phyloP scores from a whole-genome alignment of 805 yeast species.

The Metschnikowia vanudenii region DNA sequence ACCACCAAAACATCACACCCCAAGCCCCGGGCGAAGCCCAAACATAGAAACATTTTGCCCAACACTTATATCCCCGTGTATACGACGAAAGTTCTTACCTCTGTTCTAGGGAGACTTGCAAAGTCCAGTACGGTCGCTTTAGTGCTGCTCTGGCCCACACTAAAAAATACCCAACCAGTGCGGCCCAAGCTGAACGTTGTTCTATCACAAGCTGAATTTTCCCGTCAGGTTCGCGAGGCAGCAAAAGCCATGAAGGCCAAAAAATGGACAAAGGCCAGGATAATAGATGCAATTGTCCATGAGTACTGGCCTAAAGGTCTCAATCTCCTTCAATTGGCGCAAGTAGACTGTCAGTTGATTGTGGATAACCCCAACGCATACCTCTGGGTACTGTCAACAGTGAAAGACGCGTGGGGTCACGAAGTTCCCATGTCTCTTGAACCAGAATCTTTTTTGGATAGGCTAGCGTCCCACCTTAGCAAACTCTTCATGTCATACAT shows the following conservation, averaged over 20 bases:
- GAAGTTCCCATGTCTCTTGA: conserved; percentile 41
- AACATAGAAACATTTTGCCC: conserved; percentile 33
- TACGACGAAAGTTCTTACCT: conserved; percentile 20
- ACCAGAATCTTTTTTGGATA: conserved; percentile 51
- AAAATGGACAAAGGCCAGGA: conserved; percentile 27
- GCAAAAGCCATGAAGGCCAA: conserved; percentile 12
- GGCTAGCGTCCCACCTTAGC: conserved; percentile 47
- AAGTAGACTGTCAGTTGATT: conserved; percentile 63
- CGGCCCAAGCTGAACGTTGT: conserved; percentile 7
- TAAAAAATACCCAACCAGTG: conserved; percentile 25
- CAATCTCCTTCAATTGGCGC: conserved; percentile 65
- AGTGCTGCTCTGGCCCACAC: conserved; percentile 34
- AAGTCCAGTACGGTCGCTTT: conserved; percentile 34
- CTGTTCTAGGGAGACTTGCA: conserved; percentile 30
- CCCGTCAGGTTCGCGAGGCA: conserved; percentile 10
- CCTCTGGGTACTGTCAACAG: conserved; percentile 50
- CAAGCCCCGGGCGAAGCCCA: conserved; percentile 6
- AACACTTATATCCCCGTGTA: conserved; percentile 39
- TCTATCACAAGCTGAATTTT: conserved; percentile 8
- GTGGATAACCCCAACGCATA: conserved; percentile 54
- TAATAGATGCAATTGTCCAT: conserved; percentile 46
- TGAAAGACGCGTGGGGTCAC: conserved; percentile 32
- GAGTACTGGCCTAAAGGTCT: conserved; percentile 57
- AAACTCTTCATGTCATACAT: conserved; percentile 60
- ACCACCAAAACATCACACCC: neutral